Evolutionary conservation across 2,329 filamentous ascomycete species (phyloP), one percentile per base, ranked within the genome.

Genomic region (Plectosphaerella cucumerina): DNA sequence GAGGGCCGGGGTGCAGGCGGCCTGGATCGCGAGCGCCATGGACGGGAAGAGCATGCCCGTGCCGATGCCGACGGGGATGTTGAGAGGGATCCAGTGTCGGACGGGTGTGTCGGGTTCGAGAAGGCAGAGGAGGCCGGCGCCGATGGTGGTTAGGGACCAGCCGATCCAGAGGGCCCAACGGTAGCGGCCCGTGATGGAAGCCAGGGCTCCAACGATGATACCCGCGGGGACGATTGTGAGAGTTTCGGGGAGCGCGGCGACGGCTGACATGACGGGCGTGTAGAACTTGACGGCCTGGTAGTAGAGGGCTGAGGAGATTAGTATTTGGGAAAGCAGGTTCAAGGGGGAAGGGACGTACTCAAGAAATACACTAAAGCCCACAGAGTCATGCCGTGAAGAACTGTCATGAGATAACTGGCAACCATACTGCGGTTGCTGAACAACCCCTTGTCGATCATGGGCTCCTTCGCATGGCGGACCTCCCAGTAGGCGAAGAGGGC

Each of bases 1-100:
- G 1, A 73, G 70, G 15, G 56, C 61, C 6, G 68, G 67, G 11
- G 64, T 60, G 2, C 78, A 74, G 1, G 82, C 73, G 8, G 85
- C 84, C 65, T 89, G 85, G 21, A 87, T 77, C 2, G 80, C 77
- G 33, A 86, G 78, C 0, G 72, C 75, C 68, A 86, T 80, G n/a
- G 77, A 72, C 0, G 86, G 80, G 65, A 87, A 86, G 6, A 89
- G 69, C 50, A 87, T 75, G 2, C 85, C 86, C 3, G 81, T 75
- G 14, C 85, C 85, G 5, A 86, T 49, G 1, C 84, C 84, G 12
- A 80, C 68, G 17, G 82, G 70, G 6, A 87, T 61, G 58, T 81
- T 84, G 43, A 88, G 67, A 59, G 84, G 80, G 49, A 88, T 69
- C 78, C 84, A 85, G 18, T 68, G 66, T 0, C 70, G 66, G 3